A percentile compares a stretch with the other conserved stretches of the same genome.
phyloP scores from a whole-genome alignment of 2,329 filamentous ascomycete species.

The Hymenoscyphus fraxineus region DNA sequence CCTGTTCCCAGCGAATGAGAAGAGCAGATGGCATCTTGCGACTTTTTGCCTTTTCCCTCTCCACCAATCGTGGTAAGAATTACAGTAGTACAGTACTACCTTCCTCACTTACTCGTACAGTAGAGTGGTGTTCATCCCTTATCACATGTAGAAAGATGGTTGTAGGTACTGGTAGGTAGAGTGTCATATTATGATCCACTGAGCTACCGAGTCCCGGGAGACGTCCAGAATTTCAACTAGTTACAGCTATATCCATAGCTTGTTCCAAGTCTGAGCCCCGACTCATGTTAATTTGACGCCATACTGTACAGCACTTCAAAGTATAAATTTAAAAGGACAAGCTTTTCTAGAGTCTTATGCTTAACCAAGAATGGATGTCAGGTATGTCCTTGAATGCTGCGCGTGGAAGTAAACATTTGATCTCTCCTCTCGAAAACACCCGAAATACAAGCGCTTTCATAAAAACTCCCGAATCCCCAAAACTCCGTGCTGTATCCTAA shows the following conservation, averaged over 20 bases:
- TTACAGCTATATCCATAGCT: no score
- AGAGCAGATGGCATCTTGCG: neutral
- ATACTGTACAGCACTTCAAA: no score
- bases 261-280: no score
- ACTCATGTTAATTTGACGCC: no score
- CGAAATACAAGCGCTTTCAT: neutral
- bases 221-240: no score
- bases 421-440: neutral
- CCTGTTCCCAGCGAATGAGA: neutral
- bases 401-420: neutral
- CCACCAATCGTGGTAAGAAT: neutral
- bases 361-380: neutral
- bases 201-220: no score
- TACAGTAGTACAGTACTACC: neutral
- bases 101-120: neutral
- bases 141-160: neutral
- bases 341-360: neutral
- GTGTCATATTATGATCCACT: no score
- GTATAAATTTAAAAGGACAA: neutral
- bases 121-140: neutral
- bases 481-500: neutral
- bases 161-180: no score
- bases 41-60: neutral
- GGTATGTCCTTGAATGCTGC: neutral
- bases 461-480: neutral